These are phyloP conservation scores for Bryopsis sp. DNA, from an alignment of 139 green algal species.

Conservation along the genomic window DNA sequence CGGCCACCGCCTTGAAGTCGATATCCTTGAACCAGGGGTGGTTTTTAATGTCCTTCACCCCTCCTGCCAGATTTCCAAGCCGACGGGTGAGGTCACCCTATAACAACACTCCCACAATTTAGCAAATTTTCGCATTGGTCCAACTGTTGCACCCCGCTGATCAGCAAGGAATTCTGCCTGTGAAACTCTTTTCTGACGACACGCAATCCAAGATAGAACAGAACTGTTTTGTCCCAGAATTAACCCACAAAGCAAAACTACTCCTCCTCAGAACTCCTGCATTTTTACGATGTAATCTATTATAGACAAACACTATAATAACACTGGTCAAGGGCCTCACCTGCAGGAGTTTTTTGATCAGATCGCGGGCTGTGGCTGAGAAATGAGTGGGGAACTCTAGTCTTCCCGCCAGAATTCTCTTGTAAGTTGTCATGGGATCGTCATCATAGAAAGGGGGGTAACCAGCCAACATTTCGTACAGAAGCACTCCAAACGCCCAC, in stretches of 20 bases:
- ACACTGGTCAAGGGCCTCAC: too few relatives aligned
- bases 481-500: slow-evolving; percentile 77
- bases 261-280: too few relatives aligned
- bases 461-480: slow-evolving; percentile 75
- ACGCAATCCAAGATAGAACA: too few relatives aligned
- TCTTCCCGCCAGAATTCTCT: slow-evolving; percentile 22
- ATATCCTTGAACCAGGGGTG: slow-evolving; percentile 54
- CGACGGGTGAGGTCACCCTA: slow-evolving; percentile 35
- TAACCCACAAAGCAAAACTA: too few relatives aligned
- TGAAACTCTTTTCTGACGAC: neutral
- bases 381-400: slow-evolving; percentile 33
- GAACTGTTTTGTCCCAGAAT: too few relatives aligned
- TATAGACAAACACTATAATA: too few relatives aligned
- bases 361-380: slow-evolving; percentile 27
- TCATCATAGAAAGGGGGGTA: slow-evolving; percentile 70
- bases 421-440: slow-evolving; percentile 46
- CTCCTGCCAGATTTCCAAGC: slow-evolving; percentile 34
- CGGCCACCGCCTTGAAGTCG: slow-evolving; percentile 27
- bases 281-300: too few relatives aligned
- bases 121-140: slow-evolving; percentile 6
- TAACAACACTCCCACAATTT: slow-evolving; percentile 22
- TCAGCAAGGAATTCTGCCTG: neutral
- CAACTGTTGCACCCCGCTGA: neutral
- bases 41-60: slow-evolving; percentile 41
- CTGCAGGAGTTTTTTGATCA: slow-evolving; percentile 29